Evolutionary conservation across 371 early-diverging fungal species (phyloP).

Genomic region (Actinomortierella wolfii): DNA sequence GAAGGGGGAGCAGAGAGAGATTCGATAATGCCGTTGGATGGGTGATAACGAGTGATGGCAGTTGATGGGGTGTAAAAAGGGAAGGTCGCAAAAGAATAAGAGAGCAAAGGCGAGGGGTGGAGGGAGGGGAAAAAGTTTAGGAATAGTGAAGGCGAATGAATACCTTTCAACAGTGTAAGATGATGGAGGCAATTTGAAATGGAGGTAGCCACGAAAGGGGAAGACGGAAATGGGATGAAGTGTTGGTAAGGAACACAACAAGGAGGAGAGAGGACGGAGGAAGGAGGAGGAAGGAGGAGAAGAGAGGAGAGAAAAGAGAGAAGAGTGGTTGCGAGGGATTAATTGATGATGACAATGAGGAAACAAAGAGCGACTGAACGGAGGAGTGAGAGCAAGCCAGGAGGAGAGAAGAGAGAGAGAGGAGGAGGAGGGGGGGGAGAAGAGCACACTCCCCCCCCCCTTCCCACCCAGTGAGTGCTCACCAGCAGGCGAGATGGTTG

Average conservation of each 20-base stretch:
- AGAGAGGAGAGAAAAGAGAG: neutral
- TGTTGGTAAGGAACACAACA: constrained; percentile 4
- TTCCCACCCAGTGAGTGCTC: no score
- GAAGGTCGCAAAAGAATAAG: neutral
- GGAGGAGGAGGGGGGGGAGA: no score
- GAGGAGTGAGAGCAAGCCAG: constrained; percentile 2
- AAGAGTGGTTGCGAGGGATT: constrained; percentile 2
- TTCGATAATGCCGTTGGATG: no score
- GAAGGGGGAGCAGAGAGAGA: neutral
- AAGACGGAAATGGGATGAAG: constrained; percentile 8
- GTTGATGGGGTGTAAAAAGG: neutral
- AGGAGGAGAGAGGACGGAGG: neutral
- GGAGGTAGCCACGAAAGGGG: neutral
- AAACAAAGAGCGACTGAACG: constrained; percentile 9
- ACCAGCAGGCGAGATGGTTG: no score
- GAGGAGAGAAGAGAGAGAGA: constrained; percentile 2
- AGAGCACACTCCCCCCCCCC: no score
- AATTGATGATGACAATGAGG: constrained; percentile 1
- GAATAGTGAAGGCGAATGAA: constrained; percentile 1
- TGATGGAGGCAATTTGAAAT: neutral
- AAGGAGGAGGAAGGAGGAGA: neutral
- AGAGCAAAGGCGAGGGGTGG: neutral
- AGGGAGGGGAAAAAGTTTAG: neutral
- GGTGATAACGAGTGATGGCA: no score
- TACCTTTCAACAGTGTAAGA: no score